Evolutionary conservation across 129 eudicot genomes (phyloP).

Genomic region (Apium graveolens): DNA sequence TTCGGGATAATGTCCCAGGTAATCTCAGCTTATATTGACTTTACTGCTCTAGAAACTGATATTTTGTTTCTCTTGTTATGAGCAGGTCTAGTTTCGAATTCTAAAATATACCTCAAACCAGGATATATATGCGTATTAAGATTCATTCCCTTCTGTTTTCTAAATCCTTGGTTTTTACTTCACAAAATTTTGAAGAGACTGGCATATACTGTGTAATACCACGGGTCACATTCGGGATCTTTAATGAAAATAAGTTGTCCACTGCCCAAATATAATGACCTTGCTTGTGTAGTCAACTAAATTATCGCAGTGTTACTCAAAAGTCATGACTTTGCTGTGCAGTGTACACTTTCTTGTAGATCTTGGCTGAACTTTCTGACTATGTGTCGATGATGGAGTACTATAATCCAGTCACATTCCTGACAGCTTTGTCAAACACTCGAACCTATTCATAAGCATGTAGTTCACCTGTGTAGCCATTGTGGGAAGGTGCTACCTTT

Average conservation of each 20-base stretch:
- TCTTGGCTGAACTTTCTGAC: not conserved
- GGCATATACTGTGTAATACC: not conserved
- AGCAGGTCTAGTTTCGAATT: not conserved
- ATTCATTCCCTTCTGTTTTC: not conserved
- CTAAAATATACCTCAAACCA: not conserved
- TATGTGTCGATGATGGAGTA: no score
- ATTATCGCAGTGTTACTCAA: not conserved
- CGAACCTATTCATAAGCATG: not conserved
- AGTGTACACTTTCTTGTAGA: not conserved
- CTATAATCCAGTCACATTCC: no score
- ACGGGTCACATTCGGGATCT: not conserved
- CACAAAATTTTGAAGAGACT: not conserved
- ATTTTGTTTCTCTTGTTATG: not conserved
- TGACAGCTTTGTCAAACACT: not conserved
- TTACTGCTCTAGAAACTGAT: not conserved
- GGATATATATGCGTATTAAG: not conserved
- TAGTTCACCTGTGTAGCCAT: not conserved
- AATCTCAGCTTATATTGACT: not conserved
- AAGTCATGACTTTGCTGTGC: not conserved
- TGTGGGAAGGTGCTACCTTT: not conserved
- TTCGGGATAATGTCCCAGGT: slow-evolving; percentile 93
- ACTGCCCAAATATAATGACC: not conserved
- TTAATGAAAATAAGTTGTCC: not conserved
- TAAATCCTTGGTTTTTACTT: not conserved
- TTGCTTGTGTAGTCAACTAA: not conserved